phyloP scores from a whole-genome alignment of 2,329 filamentous ascomycete species.

The Diaporthe australafricana region DNA sequence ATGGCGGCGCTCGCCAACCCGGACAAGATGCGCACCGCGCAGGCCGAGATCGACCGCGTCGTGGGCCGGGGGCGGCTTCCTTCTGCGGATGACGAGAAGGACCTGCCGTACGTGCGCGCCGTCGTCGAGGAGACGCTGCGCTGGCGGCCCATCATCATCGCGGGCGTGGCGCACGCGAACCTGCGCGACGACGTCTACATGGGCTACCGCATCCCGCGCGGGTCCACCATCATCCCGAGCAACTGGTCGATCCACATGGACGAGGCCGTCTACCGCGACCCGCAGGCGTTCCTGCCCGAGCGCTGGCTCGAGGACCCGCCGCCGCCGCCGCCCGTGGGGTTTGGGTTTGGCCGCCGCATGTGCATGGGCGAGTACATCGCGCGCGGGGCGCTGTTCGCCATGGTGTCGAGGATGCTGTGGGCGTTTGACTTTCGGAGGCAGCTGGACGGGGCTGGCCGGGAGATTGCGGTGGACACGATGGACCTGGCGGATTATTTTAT shows the following conservation, averaged over 20 bases:
- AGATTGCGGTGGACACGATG: constrained; percentile 29
- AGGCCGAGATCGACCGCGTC: constrained; percentile 53
- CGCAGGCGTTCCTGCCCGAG: constrained; percentile 32
- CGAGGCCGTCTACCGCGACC: constrained; percentile 22
- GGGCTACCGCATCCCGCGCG: constrained; percentile 50
- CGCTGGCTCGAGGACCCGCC: constrained; percentile 44
- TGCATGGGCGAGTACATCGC: constrained; percentile 59
- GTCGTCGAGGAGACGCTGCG: constrained; percentile 51
- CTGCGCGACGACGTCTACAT: constrained; percentile 44
- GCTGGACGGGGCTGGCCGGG: constrained; percentile 40
- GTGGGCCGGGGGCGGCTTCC: constrained; percentile 48
- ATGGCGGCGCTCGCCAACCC: constrained; percentile 44
- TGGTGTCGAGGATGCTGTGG: constrained; percentile 60
- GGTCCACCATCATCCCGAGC: constrained; percentile 48
- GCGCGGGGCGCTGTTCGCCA: constrained; percentile 56
- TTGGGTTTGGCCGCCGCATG: constrained; percentile 61
- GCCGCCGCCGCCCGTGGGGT: constrained; percentile 45
- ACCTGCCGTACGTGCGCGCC: constrained; percentile 50
- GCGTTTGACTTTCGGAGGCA: constrained; percentile 55
- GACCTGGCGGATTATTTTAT: neutral
- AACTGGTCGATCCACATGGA: constrained; percentile 44
- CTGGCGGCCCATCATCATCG: constrained; percentile 49
- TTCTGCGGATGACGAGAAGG: constrained; percentile 46
- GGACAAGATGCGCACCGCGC: constrained; percentile 45
- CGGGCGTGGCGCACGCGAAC: constrained; percentile 46